These are phyloP conservation scores for Botrytis fragariae DNA, from an alignment of 2,329 filamentous ascomycete genomes.

Conservation along the genomic window DNA sequence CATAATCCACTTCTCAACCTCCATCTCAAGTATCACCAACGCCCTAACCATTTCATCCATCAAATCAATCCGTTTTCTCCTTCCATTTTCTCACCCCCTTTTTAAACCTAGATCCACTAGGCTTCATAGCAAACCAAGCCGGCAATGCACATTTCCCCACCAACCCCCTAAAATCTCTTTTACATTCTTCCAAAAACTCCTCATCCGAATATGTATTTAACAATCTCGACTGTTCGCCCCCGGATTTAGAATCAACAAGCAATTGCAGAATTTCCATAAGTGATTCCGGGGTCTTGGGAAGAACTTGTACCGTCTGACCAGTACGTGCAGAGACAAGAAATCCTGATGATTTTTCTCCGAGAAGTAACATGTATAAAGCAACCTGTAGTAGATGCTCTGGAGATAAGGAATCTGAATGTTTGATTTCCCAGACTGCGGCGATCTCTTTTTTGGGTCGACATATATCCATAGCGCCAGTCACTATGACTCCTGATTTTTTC, in stretches of 20 bases:
- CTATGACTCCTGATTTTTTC: not conserved
- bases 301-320: slow-evolving; percentile 14
- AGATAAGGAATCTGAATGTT: slow-evolving; percentile 7
- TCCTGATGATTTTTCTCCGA: not conserved
- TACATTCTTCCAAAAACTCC: slow-evolving; percentile 10
- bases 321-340: slow-evolving; percentile 14
- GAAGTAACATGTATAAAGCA: slow-evolving; percentile 11
- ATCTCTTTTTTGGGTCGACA: not conserved
- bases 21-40: no score
- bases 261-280: slow-evolving; percentile 1
- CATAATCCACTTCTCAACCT: not conserved
- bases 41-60: no score
- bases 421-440: slow-evolving; percentile 1
- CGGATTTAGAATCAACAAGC: slow-evolving; percentile 9
- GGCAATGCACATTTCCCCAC: slow-evolving; percentile 16
- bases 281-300: not conserved
- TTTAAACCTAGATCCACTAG: not conserved
- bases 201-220: slow-evolving; percentile 13
- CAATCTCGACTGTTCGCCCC: slow-evolving; percentile 1
- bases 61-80: not conserved
- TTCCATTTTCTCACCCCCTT: not conserved
- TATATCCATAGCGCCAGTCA: slow-evolving; percentile 1
- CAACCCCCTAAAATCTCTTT: not conserved
- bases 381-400: slow-evolving; percentile 13
- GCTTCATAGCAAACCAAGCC: slow-evolving; percentile 20